Evolutionary conservation across 805 yeast genomes (phyloP), one percentile per base, ranked within the genome.

Genomic region (Zygotorulaspora florentina): DNA sequence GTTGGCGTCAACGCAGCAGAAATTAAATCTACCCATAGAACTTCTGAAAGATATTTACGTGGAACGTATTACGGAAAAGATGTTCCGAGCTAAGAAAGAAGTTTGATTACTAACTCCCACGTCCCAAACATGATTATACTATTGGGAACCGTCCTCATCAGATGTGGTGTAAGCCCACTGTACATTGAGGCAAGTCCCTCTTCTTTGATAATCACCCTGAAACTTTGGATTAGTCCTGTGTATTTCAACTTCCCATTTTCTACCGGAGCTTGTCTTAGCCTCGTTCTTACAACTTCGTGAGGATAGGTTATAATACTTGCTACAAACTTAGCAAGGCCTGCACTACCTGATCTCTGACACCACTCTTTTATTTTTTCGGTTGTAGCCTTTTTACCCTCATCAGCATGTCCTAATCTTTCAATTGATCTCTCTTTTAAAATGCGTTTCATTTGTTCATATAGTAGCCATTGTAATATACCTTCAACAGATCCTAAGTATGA

Each of bases 61-160:
- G 18, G 18, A 8, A 31, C 15, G 10, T 31, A 17, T 10, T 15
- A 31, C 16, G 10, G 27, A 23, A n/a, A 40, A 23, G 23, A 31
- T 13, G 26, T 23, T 15, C 35, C 17, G 18, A 17, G 25, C 30
- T 29, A 67, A 12, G 82, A 76, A 23, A 83, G 65, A n/a, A 79
- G 54, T 46, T 75, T 76, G 39, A 84, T 80, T 45, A 85, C 80
- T 28, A 93, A 65, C 63, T 93, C 99, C 98, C 98, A 93, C 2
- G 98, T 90, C 38, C 99, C 99, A 72, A 93, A 93, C 99, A 93
- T 93, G 56, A 93, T 91, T 63, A 93, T 89, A 60, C 96, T 86
- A 68, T 93, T 93, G 2, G 99, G 99, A 42, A 93, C 99, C 0
- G 99, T 93, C 67, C 99, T 80, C 71, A 93, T 77, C 59, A 93